Percentiles rank a stretch among this genome's conserved stretches.
phyloP scores from a whole-genome alignment of 2,329 filamentous ascomycete species.

The Calonectria multiphialidica region DNA sequence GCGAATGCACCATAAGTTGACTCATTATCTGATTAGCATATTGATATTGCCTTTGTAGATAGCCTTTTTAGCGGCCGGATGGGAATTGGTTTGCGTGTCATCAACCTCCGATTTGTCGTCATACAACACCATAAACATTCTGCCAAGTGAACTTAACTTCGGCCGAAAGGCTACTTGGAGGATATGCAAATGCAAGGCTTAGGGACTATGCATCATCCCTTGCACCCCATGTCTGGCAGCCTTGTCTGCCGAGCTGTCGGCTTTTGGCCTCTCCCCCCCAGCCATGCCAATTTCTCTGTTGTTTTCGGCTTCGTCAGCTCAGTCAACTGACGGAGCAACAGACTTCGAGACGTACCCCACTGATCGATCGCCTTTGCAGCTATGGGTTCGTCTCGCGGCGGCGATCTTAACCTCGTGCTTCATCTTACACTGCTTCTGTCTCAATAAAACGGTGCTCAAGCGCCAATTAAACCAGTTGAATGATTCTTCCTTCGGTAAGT shows the following conservation, averaged over 20 bases:
- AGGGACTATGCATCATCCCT: constrained; percentile 1
- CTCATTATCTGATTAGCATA: not conserved
- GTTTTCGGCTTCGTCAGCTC: not conserved
- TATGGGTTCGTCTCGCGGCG: not conserved
- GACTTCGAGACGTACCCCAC: not conserved
- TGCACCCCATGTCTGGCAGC: not conserved
- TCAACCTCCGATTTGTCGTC: not conserved
- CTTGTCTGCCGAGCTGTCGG: constrained; percentile 4
- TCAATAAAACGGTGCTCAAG: not conserved
- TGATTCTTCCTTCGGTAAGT: not conserved
- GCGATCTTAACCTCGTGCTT: not conserved
- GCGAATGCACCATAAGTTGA: not conserved
- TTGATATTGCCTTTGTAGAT: not conserved
- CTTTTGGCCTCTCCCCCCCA: not conserved
- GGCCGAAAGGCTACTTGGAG: not conserved
- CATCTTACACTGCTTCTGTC: constrained; percentile 1
- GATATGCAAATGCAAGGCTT: not conserved
- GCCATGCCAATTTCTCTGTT: not conserved
- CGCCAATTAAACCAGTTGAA: not conserved
- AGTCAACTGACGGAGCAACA: not conserved
- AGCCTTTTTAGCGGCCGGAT: not conserved
- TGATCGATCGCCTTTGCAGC: not conserved
- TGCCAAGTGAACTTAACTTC: not conserved
- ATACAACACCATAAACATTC: not conserved
- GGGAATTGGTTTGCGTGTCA: not conserved